Conservation (phyloP, 2,329 filamentous ascomycete genomes). For the Botryotinia narcissicola region DNA sequence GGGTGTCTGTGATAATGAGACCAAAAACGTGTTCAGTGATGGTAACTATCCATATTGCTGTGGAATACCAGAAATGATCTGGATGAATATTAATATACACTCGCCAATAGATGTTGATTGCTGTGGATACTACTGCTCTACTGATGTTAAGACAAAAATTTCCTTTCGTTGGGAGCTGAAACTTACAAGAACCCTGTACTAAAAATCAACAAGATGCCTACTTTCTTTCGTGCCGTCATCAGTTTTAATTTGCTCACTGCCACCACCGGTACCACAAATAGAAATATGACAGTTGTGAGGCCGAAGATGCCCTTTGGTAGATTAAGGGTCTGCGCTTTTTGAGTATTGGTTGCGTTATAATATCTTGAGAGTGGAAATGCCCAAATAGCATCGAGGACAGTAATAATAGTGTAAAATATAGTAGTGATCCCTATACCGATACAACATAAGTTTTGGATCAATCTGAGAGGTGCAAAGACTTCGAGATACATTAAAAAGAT, state of each 20-base stretch:
- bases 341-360: no score
- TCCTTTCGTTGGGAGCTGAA: no score
- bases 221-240: background rate
- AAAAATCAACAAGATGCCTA: background rate
- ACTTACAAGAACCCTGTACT: background rate
- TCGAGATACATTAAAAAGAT: background rate
- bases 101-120: background rate
- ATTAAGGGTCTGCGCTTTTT: background rate
- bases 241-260: no score
- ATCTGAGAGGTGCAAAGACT: accelerated
- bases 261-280: background rate
- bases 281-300: background rate
- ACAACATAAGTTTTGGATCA: background rate
- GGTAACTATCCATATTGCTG: background rate
- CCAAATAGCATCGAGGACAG: background rate
- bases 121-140: no score
- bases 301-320: background rate
- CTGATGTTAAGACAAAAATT: no score
- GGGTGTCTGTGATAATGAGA: background rate
- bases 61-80: background rate
- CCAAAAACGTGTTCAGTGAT: background rate
- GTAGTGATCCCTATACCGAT: background rate
- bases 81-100: background rate
- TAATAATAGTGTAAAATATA: background rate
- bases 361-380: background rate